phyloP scores from a whole-genome alignment of 202 grass and related monocot genomes.

The Zizania palustris region DNA sequence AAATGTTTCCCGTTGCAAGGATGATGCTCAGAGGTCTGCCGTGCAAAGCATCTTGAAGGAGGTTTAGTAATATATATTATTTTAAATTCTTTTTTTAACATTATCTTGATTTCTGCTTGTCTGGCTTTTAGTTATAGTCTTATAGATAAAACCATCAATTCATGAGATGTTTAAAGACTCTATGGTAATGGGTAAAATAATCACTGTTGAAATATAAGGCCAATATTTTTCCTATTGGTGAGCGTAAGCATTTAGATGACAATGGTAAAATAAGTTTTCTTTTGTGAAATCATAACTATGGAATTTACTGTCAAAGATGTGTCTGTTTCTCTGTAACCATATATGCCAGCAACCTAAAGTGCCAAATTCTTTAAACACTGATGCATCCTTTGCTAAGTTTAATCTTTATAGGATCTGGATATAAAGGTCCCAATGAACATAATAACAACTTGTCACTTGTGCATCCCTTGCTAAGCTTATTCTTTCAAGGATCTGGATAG shows the following conservation, averaged over 20 bases:
- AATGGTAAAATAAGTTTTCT: conserved; percentile 15
- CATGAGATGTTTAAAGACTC: background rate
- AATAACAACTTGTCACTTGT: background rate
- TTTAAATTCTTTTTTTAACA: conserved; percentile 4
- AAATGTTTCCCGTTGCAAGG: conserved; percentile 78
- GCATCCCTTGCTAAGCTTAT: background rate
- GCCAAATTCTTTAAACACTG: background rate
- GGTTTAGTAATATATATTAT: conserved; percentile 50
- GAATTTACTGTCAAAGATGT: conserved; percentile 3
- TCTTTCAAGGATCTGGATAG: background rate
- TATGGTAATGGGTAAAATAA: background rate
- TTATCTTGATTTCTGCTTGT: conserved; percentile 35
- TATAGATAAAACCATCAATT: background rate
- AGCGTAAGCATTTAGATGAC: conserved; percentile 20
- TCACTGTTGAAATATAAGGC: background rate
- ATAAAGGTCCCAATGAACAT: too few species aligned
- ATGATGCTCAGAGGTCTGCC: conserved; percentile 74
- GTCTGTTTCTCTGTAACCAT: background rate
- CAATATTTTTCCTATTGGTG: background rate
- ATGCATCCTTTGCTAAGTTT: too few species aligned
- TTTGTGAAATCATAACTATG: background rate
- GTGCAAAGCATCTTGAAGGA: conserved; percentile 71
- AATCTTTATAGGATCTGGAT: too few species aligned
- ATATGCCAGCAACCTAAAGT: background rate
- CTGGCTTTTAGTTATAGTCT: background rate